Evolutionary conservation across 495 filamentous ascomycete species (phyloP).

Genomic region (Aspergillus ellipticus): DNA sequence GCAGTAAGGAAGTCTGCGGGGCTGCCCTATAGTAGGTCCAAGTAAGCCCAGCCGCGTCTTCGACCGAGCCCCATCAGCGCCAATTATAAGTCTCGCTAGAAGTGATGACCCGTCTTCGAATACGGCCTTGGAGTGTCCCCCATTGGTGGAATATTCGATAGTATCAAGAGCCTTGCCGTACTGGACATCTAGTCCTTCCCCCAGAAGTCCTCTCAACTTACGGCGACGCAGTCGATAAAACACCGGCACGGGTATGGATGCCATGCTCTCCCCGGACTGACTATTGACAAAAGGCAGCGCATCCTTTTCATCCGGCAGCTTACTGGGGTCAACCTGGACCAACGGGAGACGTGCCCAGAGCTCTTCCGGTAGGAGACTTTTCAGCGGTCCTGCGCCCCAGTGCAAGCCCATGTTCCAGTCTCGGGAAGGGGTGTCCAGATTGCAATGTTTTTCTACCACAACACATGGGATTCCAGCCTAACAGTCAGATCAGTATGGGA

Average conservation of each 20-base stretch:
- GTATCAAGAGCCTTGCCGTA: slow-evolving; percentile 6
- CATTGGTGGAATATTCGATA: slow-evolving; percentile 12
- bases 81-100: slow-evolving; percentile 31
- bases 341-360: slow-evolving; percentile 31
- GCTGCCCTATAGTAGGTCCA: slow-evolving; percentile 24
- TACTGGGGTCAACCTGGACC: slow-evolving; percentile 36
- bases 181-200: slow-evolving; percentile 37
- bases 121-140: slow-evolving; percentile 17
- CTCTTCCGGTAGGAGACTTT: slow-evolving; percentile 32
- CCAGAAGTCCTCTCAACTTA: slow-evolving; percentile 37
- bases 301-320: slow-evolving; percentile 31
- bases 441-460: slow-evolving; percentile 45
- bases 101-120: slow-evolving; percentile 19
- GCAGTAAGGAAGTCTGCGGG: slow-evolving; percentile 25
- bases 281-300: slow-evolving; percentile 42
- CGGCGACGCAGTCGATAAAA: slow-evolving; percentile 45
- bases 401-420: slow-evolving; percentile 58
- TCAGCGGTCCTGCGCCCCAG: slow-evolving; percentile 46
- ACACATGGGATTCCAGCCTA: slow-evolving; percentile 48
- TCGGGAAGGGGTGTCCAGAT: slow-evolving; percentile 36
- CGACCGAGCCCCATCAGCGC: slow-evolving; percentile 46
- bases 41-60: slow-evolving; percentile 36
- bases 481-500: slow-evolving; percentile 2
- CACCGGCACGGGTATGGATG: slow-evolving; percentile 27
- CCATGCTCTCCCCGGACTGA: slow-evolving; percentile 43